Evolutionary conservation across 352 stramenopile genomes (phyloP), one percentile per base, ranked within the genome.

Genomic region (Elongisporangium senticosum): DNA sequence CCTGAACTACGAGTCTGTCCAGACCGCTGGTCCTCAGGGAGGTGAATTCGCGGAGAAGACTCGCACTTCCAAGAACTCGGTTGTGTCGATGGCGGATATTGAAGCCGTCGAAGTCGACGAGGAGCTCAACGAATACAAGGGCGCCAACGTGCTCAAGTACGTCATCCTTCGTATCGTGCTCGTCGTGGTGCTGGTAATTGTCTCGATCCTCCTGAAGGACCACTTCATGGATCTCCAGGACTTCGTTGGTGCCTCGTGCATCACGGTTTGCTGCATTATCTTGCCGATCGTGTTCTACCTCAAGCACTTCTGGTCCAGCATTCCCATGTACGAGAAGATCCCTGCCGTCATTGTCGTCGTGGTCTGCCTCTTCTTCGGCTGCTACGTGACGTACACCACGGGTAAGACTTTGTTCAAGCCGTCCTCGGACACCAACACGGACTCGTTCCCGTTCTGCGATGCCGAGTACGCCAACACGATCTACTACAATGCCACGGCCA

Each of bases 361-460:
- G 3, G 26, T 82, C 13, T 78, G 70, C 52, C 37, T 71, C 1
- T 51, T 33, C 7, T 63, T 85, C 1, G 72, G 71, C 7, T 58
- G 20, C 2, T 85, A 80, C 49, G 70, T 82, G 55, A 74, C 71
- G 63, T 69, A 71, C 55, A 73, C 72, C 50, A 58, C 69, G 7
- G 69, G 66, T 5, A 72, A 74, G 63, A 77, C 74, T 56, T 52
- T 77, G 17, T 74, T 77, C 54, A 72, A 61, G 19, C 66, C 66
- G 23, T 67, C 72, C 43, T 52, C 55, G 14, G 61, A 64, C 57
- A 51, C 19, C 6, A 22, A 28, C 11, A 77, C 70, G 14, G 65
- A 72, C 26, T 68, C 62, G 19, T 89, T 89, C 61, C 74, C 72
- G 24, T 89, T 83, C 63, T 89, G 79, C 64, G 49, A 75, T 19